Evolutionary conservation across 768 basidiomycete genomes (phyloP), one percentile per base, ranked within the genome.

Genomic region (Lactarius tabidus): DNA sequence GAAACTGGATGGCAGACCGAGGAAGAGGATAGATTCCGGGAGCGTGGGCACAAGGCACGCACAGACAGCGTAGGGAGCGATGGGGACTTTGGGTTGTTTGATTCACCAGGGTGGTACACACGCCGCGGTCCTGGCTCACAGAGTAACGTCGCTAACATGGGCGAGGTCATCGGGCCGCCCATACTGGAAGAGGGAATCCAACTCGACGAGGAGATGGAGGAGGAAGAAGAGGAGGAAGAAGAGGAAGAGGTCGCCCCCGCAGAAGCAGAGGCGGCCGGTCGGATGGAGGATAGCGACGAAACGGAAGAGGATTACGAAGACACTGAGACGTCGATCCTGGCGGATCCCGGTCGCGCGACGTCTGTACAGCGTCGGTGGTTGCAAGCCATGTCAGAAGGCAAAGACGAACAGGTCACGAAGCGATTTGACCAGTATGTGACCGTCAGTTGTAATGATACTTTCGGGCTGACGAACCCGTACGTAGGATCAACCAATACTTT

Each of bases 401-500:
- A 90, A 74, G 88, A 91, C 57, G 81, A 85, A 57, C 72, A 79
- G 18, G 81, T 92, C 57, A 84, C 84, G 5, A 83, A 81, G 70
- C 84, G 88, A 51, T 98, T 97, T 73, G 88, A 92, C 68, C 77
- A 85, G 92, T 95, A 63, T 71, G 89, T 72, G 10, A 12, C 45
- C 17, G 3, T 18, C 23, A 8, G 26, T 12, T 36, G 18, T 41
- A 57, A n/a, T 9, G 57, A 18, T 9, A 28, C 26, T 38, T 38
- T 29, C 6, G 36, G 12, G 28, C 57, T 60, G 58, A 60, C n/a
- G 12, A 29, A 23, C 23, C 8, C 18, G 35, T 26, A 12, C 20
- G 14, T 73, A 95, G 94, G 66, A 91, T 96, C 59, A 90, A 92
- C 65, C 91, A 92, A 70, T 97, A 93, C 73, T 94, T 98, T 71